Conservation (phyloP, 2,329 filamentous ascomycete genomes). For the Coniochaeta ligniaria region DNA sequence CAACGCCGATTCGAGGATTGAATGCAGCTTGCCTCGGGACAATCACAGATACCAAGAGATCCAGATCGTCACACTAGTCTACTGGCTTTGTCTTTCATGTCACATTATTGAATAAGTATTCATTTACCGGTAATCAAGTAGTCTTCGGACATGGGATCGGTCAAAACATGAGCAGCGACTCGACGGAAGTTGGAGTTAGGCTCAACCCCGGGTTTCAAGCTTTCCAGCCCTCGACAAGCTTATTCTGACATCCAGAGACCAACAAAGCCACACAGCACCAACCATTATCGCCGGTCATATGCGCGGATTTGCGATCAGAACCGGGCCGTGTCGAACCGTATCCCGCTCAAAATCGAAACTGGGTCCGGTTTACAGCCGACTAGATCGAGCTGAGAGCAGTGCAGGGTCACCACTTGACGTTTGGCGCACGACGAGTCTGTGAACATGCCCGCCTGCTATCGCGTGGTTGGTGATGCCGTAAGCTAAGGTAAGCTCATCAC, state of each 20-base stretch:
- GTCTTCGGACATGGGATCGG: no score
- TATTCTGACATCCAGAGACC: not conserved
- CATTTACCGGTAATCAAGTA: no score
- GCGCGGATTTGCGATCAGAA: no score
- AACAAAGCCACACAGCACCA: not conserved
- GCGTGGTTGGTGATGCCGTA: not conserved
- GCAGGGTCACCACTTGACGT: not conserved
- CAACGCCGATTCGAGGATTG: not conserved
- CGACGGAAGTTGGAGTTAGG: not conserved
- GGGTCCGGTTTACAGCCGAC: not conserved
- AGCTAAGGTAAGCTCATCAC: not conserved
- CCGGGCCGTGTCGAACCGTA: not conserved
- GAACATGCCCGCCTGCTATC: not conserved
- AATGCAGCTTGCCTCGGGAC: not conserved
- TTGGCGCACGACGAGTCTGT: not conserved
- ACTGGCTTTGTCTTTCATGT: no score
- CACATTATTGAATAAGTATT: not conserved
- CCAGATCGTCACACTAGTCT: no score
- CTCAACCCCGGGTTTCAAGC: not conserved
- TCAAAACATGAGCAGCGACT: not conserved
- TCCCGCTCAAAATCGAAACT: not conserved
- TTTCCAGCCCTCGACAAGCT: not conserved
- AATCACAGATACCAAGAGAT: not conserved
- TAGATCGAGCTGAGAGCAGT: not conserved
- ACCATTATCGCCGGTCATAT: not conserved